These are phyloP conservation scores for Diaporthe citrichinensis DNA, from an alignment of 2,329 filamentous ascomycete species.

Conservation along the genomic window DNA sequence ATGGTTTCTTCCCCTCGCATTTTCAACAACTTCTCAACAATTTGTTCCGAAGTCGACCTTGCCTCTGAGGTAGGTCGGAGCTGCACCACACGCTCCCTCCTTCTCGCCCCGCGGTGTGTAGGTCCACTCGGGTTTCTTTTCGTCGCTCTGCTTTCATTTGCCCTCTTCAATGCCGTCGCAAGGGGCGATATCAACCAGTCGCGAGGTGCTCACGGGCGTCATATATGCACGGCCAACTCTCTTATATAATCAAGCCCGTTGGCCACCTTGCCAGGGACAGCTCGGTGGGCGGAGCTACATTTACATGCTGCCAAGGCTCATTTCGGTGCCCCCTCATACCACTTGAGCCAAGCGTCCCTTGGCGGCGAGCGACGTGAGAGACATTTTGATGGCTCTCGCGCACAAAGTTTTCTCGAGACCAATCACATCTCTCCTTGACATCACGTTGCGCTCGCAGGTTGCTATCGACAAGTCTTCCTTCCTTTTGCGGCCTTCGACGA, in stretches of 20 bases:
- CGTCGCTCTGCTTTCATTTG: neutral
- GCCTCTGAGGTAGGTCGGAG: neutral
- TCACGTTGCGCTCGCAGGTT: slow-evolving; percentile 19
- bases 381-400: neutral
- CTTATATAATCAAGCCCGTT: slow-evolving; percentile 14
- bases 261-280: neutral
- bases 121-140: neutral
- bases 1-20: neutral
- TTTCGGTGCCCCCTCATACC: slow-evolving; percentile 16
- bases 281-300: slow-evolving; percentile 1
- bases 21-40: slow-evolving; percentile 6
- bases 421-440: slow-evolving; percentile 10
- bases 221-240: neutral
- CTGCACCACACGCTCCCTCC: neutral
- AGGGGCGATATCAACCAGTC: neutral
- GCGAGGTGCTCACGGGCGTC: neutral
- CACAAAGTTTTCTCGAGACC: slow-evolving; percentile 3
- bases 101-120: neutral
- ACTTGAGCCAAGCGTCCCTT: slow-evolving; percentile 20
- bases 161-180: neutral
- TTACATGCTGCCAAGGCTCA: slow-evolving; percentile 15
- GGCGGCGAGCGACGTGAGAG: slow-evolving; percentile 1
- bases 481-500: neutral
- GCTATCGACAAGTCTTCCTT: slow-evolving; percentile 5
- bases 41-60: neutral